A percentile compares a stretch with the other conserved stretches of the same genome.
phyloP scores from a whole-genome alignment of 1,139 yeast genomes.

The Pichia sp. region DNA sequence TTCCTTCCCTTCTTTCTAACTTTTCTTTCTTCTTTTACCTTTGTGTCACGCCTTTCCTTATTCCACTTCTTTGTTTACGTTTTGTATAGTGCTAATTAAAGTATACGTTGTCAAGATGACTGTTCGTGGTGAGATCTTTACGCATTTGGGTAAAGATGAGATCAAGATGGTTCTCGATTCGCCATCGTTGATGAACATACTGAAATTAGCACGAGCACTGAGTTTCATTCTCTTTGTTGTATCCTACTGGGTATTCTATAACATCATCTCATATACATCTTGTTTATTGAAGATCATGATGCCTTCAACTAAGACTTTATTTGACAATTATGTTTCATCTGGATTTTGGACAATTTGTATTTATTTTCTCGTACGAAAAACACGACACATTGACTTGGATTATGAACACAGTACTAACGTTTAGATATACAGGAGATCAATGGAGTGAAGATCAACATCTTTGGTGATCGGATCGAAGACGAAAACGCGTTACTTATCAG shows the following conservation, averaged over 20 bases:
- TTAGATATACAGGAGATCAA: conserved; percentile 34
- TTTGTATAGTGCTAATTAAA: no score
- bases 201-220: conserved; percentile 20
- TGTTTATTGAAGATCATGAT: conserved; percentile 20
- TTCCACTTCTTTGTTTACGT: not conserved
- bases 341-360: conserved; percentile 33
- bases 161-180: conserved; percentile 16
- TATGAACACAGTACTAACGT: not conserved
- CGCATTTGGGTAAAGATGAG: conserved; percentile 27
- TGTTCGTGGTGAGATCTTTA: conserved; percentile 26
- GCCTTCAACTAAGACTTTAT: conserved; percentile 23
- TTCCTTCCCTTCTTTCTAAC: not conserved
- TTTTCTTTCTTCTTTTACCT: not conserved
- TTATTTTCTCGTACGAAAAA: conserved; percentile 25
- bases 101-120: conserved; percentile 5
- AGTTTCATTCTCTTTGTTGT: conserved; percentile 21
- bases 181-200: conserved; percentile 11
- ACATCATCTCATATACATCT: conserved; percentile 17
- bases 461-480: conserved; percentile 44
- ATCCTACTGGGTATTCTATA: conserved; percentile 21
- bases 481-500: conserved; percentile 49
- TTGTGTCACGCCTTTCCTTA: not conserved
- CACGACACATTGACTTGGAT: no score
- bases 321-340: conserved; percentile 23
- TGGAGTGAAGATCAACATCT: conserved; percentile 37